A percentile compares a stretch with the other conserved stretches of the same genome.
These are phyloP conservation scores for Claviceps sp. DNA, from an alignment of 2,329 filamentous ascomycete species.

Conservation along the genomic window DNA sequence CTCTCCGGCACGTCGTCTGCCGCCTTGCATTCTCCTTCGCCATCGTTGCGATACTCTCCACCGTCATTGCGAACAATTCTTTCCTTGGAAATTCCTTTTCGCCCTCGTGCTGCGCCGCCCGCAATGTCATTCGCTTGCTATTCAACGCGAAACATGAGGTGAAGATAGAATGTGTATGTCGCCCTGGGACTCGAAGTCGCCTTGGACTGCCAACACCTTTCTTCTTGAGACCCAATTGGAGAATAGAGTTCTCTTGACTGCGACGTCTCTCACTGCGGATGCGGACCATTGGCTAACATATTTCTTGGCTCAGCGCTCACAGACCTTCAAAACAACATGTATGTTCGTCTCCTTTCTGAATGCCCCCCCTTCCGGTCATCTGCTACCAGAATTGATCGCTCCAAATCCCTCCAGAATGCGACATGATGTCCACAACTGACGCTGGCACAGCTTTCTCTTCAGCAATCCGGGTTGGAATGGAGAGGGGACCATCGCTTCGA, in stretches of 20 bases:
- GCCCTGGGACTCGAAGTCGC: neutral
- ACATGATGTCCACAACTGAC: constrained; percentile 3
- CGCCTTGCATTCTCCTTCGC: neutral
- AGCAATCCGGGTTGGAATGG: constrained; percentile 44
- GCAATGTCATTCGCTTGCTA: constrained; percentile 20
- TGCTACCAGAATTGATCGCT: neutral
- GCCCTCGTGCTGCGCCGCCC: constrained; percentile 17
- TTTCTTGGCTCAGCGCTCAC: constrained; percentile 26
- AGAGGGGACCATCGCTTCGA: constrained; percentile 35
- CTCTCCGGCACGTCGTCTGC: neutral
- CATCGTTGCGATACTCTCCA: neutral
- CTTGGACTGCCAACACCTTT: neutral
- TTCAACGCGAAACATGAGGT: constrained; percentile 24
- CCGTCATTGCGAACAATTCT: constrained; percentile 1
- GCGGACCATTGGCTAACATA: constrained; percentile 3
- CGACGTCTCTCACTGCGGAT: constrained; percentile 4
- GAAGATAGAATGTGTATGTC: constrained; percentile 30
- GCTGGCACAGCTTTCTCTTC: constrained; percentile 36
- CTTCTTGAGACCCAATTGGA: neutral
- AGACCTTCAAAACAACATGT: constrained; percentile 38
- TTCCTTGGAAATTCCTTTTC: neutral
- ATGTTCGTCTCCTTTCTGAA: constrained; percentile 15
- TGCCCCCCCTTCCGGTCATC: neutral
- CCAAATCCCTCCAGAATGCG: neutral
- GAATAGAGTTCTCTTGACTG: neutral